Evolutionary conservation across 495 filamentous ascomycete genomes (phyloP).

Genomic region (Talaromyces thailandensis): DNA sequence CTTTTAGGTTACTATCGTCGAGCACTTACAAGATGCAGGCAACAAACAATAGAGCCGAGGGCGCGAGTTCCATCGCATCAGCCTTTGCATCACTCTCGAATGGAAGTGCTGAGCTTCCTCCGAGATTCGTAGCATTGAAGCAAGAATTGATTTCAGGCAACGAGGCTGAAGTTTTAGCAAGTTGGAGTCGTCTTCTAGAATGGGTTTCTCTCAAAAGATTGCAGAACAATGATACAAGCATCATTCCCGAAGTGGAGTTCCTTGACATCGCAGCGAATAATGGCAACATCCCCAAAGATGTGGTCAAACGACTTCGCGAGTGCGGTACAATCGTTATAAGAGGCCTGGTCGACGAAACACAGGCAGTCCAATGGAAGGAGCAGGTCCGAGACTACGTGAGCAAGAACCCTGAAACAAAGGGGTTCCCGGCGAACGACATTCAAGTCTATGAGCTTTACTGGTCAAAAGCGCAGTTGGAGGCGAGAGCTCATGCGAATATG

Average conservation of each 20-base stretch:
- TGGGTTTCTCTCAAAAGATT: not conserved
- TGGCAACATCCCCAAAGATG: not conserved
- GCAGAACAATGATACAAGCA: not conserved
- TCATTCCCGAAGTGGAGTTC: conserved; percentile 1
- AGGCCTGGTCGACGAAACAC: conserved; percentile 45
- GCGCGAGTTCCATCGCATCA: conserved; percentile 1
- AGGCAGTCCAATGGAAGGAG: conserved; percentile 49
- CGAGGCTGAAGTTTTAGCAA: conserved; percentile 42
- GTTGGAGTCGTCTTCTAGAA: conserved; percentile 53
- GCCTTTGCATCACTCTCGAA: not conserved
- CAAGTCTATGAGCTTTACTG: conserved; percentile 76
- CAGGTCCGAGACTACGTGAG: conserved; percentile 46
- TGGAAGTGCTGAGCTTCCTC: not conserved
- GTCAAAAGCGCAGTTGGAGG: conserved; percentile 58
- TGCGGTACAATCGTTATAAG: conserved; percentile 51
- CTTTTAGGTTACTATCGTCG: not conserved
- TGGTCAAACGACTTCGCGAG: conserved; percentile 25
- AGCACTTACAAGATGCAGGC: not conserved
- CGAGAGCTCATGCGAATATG: conserved; percentile 56
- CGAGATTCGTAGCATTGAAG: conserved; percentile 54
- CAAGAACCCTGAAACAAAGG: conserved; percentile 35
- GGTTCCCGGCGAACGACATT: conserved; percentile 37
- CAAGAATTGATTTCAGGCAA: conserved; percentile 43
- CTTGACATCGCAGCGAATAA: not conserved
- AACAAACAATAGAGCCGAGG: conserved; percentile 1